Percentiles rank a stretch among this genome's conserved stretches.
These are phyloP conservation scores for Cadophora luteo-olivacea DNA, from an alignment of 2,329 filamentous ascomycete species.

Conservation along the genomic window DNA sequence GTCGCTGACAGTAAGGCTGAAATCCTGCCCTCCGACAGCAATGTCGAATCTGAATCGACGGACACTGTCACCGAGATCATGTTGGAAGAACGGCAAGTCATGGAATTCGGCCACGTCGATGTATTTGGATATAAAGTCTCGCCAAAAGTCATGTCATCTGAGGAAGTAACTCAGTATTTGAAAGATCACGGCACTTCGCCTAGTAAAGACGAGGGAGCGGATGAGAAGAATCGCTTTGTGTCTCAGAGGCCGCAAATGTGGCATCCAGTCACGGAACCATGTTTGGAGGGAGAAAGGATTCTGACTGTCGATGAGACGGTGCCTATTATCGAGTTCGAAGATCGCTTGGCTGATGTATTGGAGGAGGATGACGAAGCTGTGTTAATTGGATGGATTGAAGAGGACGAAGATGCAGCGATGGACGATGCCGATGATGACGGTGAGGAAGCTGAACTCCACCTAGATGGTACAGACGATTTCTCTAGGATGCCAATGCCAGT, in stretches of 20 bases:
- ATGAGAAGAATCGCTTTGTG: background rate
- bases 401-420: background rate
- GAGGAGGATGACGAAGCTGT: conserved; percentile 5
- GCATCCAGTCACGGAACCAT: conserved; percentile 11
- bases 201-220: background rate
- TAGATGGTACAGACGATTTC: background rate
- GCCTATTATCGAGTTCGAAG: conserved; percentile 8
- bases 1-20: background rate
- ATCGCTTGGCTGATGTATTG: background rate
- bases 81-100: conserved; percentile 13
- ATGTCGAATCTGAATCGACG: background rate
- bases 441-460: background rate
- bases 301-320: conserved; percentile 10
- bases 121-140: background rate
- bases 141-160: conserved; percentile 3
- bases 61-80: conserved; percentile 8
- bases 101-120: background rate
- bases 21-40: background rate
- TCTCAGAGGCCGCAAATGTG: conserved; percentile 15
- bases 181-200: background rate
- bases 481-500: background rate
- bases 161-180: background rate
- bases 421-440: background rate
- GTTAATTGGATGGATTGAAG: conserved; percentile 1
- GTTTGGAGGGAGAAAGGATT: conserved; percentile 1